These are phyloP conservation scores for Jasminum sambac DNA, from an alignment of 257 asterid species.

Conservation along the genomic window DNA sequence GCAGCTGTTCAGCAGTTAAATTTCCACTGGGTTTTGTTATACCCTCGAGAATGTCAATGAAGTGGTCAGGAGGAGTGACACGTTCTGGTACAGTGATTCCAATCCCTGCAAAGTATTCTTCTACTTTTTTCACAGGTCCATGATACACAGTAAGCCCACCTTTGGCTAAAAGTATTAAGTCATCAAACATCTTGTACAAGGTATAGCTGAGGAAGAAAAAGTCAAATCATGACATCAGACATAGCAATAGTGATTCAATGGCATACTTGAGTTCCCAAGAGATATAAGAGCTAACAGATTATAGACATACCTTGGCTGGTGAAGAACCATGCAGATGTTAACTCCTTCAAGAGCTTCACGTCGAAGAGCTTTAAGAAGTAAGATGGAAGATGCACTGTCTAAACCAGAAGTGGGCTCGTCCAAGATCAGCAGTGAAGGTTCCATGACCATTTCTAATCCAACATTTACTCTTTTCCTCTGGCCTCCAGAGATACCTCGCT, in stretches of 20 bases:
- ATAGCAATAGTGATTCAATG: neutral
- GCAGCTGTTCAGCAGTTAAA: constrained; percentile 74
- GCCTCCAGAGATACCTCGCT: constrained; percentile 96
- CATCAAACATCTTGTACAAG: constrained; percentile 93
- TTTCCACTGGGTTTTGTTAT: constrained; percentile 63
- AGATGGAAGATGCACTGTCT: constrained; percentile 90
- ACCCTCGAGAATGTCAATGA: constrained; percentile 91
- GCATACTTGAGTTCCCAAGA: constrained; percentile 9
- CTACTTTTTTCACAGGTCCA: constrained; percentile 89
- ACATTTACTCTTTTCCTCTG: constrained; percentile 96
- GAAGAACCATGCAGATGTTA: constrained; percentile 94
- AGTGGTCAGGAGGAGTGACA: constrained; percentile 89
- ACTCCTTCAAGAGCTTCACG: constrained; percentile 99
- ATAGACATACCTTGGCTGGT: constrained; percentile 83
- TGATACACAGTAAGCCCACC: constrained; percentile 91
- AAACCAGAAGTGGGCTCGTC: constrained; percentile 98
- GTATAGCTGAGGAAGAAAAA: constrained; percentile 67
- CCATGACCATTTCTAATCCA: constrained; percentile 95
- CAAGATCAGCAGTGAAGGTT: constrained; percentile 88
- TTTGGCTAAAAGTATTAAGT: constrained; percentile 87
- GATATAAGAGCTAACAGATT: constrained; percentile 17
- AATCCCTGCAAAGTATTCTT: constrained; percentile 71
- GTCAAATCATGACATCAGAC: constrained; percentile 19
- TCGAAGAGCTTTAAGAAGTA: constrained; percentile 89
- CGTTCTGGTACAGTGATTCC: constrained; percentile 85